Evolutionary conservation across 2,329 filamentous ascomycete species (phyloP), one percentile per base, ranked within the genome.

Genomic region (Chaetoscypha palmicola): DNA sequence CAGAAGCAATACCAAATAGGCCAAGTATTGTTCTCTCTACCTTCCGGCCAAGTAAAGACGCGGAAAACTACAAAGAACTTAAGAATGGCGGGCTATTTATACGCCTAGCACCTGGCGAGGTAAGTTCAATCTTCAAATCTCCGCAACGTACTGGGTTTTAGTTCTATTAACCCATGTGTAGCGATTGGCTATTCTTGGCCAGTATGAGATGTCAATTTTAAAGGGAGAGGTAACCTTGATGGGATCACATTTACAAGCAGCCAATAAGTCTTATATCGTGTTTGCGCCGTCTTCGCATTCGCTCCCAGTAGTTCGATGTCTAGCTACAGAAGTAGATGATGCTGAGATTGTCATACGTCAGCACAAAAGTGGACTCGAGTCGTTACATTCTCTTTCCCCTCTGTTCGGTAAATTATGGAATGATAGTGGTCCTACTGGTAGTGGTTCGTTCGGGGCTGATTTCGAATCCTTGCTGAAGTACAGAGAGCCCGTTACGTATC

Each of bases 261-360:
- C 70, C 0, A 64, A 70, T 20, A 61, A 55, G 1, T 58, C 67
- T 4, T 67, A 74, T 50, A 79, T 75, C 68, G 69, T 86, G 12
- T 78, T 77, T 60, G 81, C 83, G 12, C 77, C 84, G 1, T 73
- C 75, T 32, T 86, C 81, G 28, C 78, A 87, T 57, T 79, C 85
- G 1, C 63, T 91, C 1, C 83, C 83, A 1, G 76, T 83, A 1
- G 69, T 91, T 24, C 66, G 76, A 36, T 78, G 72, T 33, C 56
- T 52, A 17, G 48, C 47, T 38, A 53, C 65, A 0, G 68, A 76
- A 35, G 62, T 70, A 8, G 69, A 70, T 0, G 62, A 58, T 1
- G 59, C 86, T 1, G 74, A 83, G 46, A 62, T 88, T 19, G 66
- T 72, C 24, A 60, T 80, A 3, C 71, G 76, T 39, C 70, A 73